Evolutionary conservation across 352 stramenopile genomes (phyloP).

Genomic region (Phytophthora pseudosyringae): DNA sequence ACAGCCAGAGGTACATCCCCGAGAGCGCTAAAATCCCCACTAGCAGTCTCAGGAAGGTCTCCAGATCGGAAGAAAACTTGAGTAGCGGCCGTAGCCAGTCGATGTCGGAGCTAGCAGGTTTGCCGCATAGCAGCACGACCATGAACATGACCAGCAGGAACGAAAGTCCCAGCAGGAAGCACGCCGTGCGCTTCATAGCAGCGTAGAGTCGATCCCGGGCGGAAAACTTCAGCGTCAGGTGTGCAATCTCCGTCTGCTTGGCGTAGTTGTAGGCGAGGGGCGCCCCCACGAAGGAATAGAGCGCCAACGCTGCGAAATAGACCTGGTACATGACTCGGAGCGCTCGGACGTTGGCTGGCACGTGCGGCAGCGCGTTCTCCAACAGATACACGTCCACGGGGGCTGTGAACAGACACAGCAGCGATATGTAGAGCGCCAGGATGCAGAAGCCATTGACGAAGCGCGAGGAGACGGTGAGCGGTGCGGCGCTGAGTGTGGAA

Average conservation of each 20-base stretch:
- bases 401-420: conserved; percentile 81
- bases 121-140: conserved; percentile 76
- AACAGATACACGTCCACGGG: conserved; percentile 84
- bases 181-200: conserved; percentile 75
- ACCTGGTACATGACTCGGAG: conserved; percentile 75
- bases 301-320: conserved; percentile 65
- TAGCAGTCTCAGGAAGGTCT: conserved; percentile 74
- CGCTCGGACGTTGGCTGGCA: conserved; percentile 58
- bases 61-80: conserved; percentile 75
- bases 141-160: conserved; percentile 75
- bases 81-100: conserved; percentile 87
- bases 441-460: conserved; percentile 80
- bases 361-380: conserved; percentile 68
- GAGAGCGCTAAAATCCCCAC: conserved; percentile 76
- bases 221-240: conserved; percentile 77
- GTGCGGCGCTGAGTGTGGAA: conserved; percentile 62
- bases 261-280: conserved; percentile 86
- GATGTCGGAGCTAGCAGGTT: conserved; percentile 75
- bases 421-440: conserved; percentile 66
- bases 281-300: conserved; percentile 74
- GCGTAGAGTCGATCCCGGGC: conserved; percentile 56
- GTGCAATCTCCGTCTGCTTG: conserved; percentile 84
- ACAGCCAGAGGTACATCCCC: conserved; percentile 82
- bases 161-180: conserved; percentile 73
- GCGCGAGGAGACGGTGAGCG: conserved; percentile 67